Evolutionary conservation across 306 rosid genomes (phyloP).

Genomic region (Casuarina cunninghamiana): DNA sequence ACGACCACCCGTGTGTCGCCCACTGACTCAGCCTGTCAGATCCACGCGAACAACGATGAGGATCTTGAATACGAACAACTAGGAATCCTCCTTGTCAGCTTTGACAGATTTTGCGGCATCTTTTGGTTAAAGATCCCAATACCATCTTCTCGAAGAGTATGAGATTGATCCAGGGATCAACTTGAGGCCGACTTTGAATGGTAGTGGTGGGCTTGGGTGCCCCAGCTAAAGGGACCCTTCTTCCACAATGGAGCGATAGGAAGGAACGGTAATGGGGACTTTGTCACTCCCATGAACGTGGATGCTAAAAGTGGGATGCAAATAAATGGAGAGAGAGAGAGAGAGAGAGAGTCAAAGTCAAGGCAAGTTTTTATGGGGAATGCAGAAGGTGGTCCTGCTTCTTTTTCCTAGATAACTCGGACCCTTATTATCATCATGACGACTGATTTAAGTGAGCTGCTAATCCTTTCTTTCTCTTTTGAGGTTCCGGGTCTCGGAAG

Average conservation of each 20-base stretch:
- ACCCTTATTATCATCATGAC: background rate
- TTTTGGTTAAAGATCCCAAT: slow-evolving; percentile 52
- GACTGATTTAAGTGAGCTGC: background rate
- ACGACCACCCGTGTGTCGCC: slow-evolving; percentile 33
- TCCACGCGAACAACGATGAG: slow-evolving; percentile 9
- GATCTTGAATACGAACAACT: slow-evolving; percentile 31
- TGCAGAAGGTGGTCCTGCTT: slow-evolving; percentile 1
- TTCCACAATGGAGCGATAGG: slow-evolving; percentile 19
- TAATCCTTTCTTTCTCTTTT: background rate
- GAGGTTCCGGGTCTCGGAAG: background rate
- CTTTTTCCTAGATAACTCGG: slow-evolving; percentile 23
- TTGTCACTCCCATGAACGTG: slow-evolving; percentile 57
- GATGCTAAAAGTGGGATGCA: slow-evolving; percentile 32
- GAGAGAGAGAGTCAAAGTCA: slow-evolving; percentile 1
- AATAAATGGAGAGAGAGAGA: slow-evolving; percentile 38
- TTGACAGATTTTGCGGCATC: slow-evolving; percentile 36
- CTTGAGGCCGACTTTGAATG: slow-evolving; percentile 35
- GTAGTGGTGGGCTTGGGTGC: slow-evolving; percentile 30
- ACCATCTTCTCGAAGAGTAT: slow-evolving; percentile 45
- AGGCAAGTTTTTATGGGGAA: slow-evolving; percentile 16
- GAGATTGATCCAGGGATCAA: slow-evolving; percentile 27
- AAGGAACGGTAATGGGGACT: slow-evolving; percentile 32
- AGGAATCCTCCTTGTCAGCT: slow-evolving; percentile 58
- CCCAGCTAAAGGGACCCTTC: slow-evolving; percentile 49
- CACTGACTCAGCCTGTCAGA: slow-evolving; percentile 5